Evolutionary conservation across 2,329 filamentous ascomycete genomes (phyloP).

Genomic region (Talaromyces sp.): DNA sequence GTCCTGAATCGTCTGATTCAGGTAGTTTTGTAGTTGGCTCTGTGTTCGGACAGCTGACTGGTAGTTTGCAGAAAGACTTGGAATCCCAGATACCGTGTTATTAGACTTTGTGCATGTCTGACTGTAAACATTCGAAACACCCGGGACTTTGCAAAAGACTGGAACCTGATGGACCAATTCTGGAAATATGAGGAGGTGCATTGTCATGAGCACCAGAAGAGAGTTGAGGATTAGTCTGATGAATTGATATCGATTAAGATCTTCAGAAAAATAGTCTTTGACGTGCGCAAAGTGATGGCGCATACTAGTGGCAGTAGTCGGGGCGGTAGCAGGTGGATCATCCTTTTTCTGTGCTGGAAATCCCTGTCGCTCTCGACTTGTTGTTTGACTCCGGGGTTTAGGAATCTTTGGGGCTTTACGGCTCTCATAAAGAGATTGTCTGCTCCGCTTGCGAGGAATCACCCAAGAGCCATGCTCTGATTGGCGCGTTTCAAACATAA

Average conservation of each 20-base stretch:
- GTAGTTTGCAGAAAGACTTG: background rate
- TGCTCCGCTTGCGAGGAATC: slow-evolving; percentile 17
- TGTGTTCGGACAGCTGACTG: slow-evolving; percentile 14
- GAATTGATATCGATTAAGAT: slow-evolving; percentile 6
- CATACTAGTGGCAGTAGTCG: background rate
- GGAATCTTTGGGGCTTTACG: slow-evolving; percentile 17
- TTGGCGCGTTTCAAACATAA: slow-evolving; percentile 32
- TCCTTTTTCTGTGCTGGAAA: background rate
- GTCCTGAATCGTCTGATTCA: slow-evolving; percentile 14
- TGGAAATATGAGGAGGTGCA: slow-evolving; percentile 20
- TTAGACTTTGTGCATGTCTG: slow-evolving; percentile 9
- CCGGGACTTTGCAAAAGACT: slow-evolving; percentile 9
- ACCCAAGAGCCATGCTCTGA: slow-evolving; percentile 20
- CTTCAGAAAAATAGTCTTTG: background rate
- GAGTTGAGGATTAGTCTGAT: slow-evolving; percentile 13
- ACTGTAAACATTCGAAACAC: slow-evolving; percentile 8
- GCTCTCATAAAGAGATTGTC: slow-evolving; percentile 16
- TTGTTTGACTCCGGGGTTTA: background rate
- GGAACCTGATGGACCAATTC: slow-evolving; percentile 17
- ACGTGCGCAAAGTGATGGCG: background rate
- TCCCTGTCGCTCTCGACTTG: background rate
- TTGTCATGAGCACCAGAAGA: slow-evolving; percentile 14
- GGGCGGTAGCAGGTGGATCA: background rate
- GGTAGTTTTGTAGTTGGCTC: slow-evolving; percentile 16
- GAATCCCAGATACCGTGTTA: background rate